Conservation (phyloP, 179 eudicot genomes). For the Vitellaria paradoxa region DNA sequence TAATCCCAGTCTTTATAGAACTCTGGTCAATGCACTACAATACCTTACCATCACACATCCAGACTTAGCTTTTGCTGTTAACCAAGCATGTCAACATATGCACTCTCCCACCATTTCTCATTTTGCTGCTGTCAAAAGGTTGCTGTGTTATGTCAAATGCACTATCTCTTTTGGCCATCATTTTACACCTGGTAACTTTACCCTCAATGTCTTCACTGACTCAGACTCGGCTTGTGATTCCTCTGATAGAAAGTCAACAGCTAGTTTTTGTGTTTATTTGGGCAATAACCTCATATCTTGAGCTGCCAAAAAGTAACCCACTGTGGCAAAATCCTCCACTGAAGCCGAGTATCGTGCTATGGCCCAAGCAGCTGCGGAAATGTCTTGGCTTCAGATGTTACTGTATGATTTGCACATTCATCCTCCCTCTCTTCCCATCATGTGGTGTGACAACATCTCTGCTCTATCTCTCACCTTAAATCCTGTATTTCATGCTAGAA, state of each 20-base stretch:
- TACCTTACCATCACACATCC: background rate
- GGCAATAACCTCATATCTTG: background rate
- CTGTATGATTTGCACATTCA: background rate
- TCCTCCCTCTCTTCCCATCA: background rate
- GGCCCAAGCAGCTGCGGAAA: background rate
- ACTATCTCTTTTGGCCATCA: background rate
- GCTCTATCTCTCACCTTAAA: background rate
- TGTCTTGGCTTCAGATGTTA: background rate
- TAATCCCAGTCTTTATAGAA: background rate
- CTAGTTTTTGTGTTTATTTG: background rate
- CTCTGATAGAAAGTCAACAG: background rate
- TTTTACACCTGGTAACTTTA: background rate
- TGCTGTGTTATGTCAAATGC: background rate
- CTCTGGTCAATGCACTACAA: background rate
- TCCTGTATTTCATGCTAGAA: too few relatives aligned
- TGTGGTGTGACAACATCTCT: background rate
- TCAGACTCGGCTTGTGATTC: background rate
- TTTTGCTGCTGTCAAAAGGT: background rate
- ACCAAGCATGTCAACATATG: too few relatives aligned
- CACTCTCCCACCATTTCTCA: background rate
- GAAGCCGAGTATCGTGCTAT: background rate
- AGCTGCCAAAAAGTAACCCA: background rate
- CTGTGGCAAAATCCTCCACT: background rate
- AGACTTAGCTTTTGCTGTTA: background rate
- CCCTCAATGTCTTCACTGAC: background rate